Base-by-base conservation (phyloP, 2,329 filamentous ascomycete genomes). In the Aspergillus sp. region DNA sequence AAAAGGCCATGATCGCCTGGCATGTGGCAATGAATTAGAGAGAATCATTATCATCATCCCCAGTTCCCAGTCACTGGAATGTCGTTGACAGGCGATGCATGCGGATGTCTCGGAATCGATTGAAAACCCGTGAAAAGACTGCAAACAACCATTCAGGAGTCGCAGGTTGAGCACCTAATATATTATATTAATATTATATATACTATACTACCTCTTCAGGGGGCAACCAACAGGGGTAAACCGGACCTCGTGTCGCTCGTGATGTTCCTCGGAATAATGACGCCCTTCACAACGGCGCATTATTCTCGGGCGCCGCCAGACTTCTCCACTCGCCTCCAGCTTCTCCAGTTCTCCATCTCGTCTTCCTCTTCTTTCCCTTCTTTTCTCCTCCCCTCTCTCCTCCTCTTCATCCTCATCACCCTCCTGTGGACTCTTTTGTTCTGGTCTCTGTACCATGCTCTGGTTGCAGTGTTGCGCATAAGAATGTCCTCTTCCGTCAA, bases 401-500 rank as follows among this genome's bases (percentile, higher is more conserved):
- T 38, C 49, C 41, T 52, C 43, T 35, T 55, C n/a, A 17, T 48
- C 46, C 50, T 54, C 44, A 38, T 51, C 45, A 45, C 50, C 30
- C 32, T 30, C 33, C 45, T 53, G 42, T 17, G 52, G 35, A 35
- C 43, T 55, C 36, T 19, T 36, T 52, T 53, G 32, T 44, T 50
- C n/a, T 42, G 45, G 47, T 16, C 22, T 14, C 44, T 41, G 33
- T 55, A 57, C 47, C 45, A 59, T 60, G 52, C 24, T 49, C 38
- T 38, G 36, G 46, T 7, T 16, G 50, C 32, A 11, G 45, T 41
- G 32, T 32, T 45, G 24, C 48, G 11, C 22, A 56, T 45, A 33
- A 52, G 52, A n/a, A 51, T 53, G 50, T 67, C 63, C 59, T 49
- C 62, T 44, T 55, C 56, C 45, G 43, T 57, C 50, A 59, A 60